Percentiles rank a stretch among this genome's conserved stretches.
Evolutionary conservation across 2,329 filamentous ascomycete genomes (phyloP).

Genomic region (Trichoderma cornu-damae): DNA sequence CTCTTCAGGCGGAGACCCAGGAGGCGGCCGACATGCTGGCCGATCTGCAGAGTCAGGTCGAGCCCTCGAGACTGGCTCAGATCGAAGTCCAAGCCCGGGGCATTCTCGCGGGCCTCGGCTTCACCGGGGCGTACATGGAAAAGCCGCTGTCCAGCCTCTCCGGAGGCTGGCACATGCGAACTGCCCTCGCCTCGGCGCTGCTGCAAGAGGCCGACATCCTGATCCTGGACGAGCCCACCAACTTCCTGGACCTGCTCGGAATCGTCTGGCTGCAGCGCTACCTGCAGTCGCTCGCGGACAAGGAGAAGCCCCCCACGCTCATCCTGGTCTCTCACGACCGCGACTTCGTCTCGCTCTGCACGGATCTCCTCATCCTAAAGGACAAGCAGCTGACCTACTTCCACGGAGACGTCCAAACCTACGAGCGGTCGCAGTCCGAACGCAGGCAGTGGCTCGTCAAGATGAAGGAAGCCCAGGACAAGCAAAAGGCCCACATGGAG

Average conservation of each 20-base stretch:
- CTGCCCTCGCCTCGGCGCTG: slow-evolving; percentile 59
- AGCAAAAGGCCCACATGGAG: slow-evolving; percentile 75
- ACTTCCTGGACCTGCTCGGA: slow-evolving; percentile 75
- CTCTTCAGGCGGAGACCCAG: slow-evolving; percentile 60
- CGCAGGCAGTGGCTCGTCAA: slow-evolving; percentile 62
- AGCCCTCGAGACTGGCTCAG: slow-evolving; percentile 58
- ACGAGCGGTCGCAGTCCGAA: slow-evolving; percentile 63
- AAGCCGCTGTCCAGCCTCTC: slow-evolving; percentile 62
- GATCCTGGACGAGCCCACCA: slow-evolving; percentile 81
- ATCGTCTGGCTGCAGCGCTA: slow-evolving; percentile 81
- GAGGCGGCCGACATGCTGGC: slow-evolving; percentile 65
- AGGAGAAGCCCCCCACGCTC: slow-evolving; percentile 56
- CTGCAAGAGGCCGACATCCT: slow-evolving; percentile 71
- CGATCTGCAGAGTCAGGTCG: slow-evolving; percentile 62
- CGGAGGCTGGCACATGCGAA: slow-evolving; percentile 72
- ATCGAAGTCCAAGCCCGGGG: slow-evolving; percentile 61
- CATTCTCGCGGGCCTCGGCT: slow-evolving; percentile 66
- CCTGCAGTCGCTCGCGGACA: slow-evolving; percentile 53
- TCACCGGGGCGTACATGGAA: slow-evolving; percentile 56
- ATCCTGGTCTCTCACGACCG: slow-evolving; percentile 81
- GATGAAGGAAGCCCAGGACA: slow-evolving; percentile 78
- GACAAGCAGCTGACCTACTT: slow-evolving; percentile 69
- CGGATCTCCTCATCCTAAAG: slow-evolving; percentile 70
- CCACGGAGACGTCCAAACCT: slow-evolving; percentile 66
- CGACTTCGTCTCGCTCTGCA: slow-evolving; percentile 71